phyloP scores from a whole-genome alignment of 768 basidiomycete species.

The Galerina sulciceps region DNA sequence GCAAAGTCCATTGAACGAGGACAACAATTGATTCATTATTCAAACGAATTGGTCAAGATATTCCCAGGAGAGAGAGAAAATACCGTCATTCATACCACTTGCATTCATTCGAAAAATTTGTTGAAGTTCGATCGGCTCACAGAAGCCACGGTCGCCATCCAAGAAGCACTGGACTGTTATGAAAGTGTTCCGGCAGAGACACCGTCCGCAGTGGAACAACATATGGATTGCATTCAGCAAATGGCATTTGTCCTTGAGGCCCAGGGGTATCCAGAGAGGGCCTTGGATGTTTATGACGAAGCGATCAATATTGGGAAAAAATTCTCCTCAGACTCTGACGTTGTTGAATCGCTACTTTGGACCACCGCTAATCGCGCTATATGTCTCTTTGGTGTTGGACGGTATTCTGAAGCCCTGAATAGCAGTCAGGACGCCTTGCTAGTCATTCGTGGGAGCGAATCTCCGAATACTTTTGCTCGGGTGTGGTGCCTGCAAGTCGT shows the following conservation, averaged over 20 bases:
- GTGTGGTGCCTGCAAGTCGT: no score
- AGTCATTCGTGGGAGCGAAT: no score
- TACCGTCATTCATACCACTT: not conserved
- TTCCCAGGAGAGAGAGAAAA: not conserved
- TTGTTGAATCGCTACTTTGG: no score
- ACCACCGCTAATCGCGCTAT: no score
- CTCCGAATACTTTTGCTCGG: no score
- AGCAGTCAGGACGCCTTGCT: no score
- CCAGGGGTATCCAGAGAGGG: no score
- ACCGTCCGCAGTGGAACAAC: not conserved
- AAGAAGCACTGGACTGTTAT: conserved; percentile 1
- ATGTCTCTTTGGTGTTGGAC: conserved; percentile 4
- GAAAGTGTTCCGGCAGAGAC: not conserved
- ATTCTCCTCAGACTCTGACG: no score
- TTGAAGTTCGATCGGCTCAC: not conserved
- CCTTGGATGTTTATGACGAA: no score
- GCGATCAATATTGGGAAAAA: no score
- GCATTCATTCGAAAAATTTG: not conserved
- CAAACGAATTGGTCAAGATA: no score
- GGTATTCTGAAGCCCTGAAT: conserved; percentile 3
- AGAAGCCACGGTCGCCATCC: not conserved
- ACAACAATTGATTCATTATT: not conserved
- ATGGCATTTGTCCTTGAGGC: not conserved
- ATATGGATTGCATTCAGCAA: not conserved
- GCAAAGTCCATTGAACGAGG: no score